Percentiles rank a stretch among this genome's conserved stretches.
phyloP scores from a whole-genome alignment of 768 basidiomycete genomes.

The Neoboletus magnificus region DNA sequence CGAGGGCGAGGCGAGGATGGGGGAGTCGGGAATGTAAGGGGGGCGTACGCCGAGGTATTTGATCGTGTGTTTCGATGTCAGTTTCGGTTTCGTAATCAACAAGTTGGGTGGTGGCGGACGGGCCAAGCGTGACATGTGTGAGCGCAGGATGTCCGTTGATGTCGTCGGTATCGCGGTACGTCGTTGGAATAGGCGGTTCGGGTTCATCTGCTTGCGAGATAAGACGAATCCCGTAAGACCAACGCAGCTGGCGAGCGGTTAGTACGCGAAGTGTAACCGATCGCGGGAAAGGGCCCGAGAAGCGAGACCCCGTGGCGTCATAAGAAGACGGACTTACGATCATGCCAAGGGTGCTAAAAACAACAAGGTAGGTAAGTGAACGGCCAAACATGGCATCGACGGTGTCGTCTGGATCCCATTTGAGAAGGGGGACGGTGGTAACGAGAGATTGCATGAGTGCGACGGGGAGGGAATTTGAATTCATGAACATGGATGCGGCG shows the following conservation, averaged over 20 bases:
- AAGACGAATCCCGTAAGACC: slow-evolving; percentile 89
- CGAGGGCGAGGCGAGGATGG: background rate
- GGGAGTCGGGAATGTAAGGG: background rate
- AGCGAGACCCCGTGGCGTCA: background rate
- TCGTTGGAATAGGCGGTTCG: background rate
- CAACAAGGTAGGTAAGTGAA: slow-evolving; percentile 82
- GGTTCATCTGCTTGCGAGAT: slow-evolving; percentile 50
- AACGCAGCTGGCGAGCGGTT: slow-evolving; percentile 60
- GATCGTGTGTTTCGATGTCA: background rate
- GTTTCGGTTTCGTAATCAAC: slow-evolving; percentile 9
- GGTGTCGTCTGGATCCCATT: slow-evolving; percentile 79
- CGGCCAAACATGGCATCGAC: slow-evolving; percentile 88
- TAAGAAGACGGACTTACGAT: slow-evolving; percentile 53
- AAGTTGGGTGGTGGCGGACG: background rate
- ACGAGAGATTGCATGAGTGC: slow-evolving; percentile 92
- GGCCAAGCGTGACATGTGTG: background rate
- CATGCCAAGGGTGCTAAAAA: slow-evolving; percentile 96
- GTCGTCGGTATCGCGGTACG: slow-evolving; percentile 11
- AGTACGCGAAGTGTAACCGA: background rate
- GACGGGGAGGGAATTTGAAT: slow-evolving; percentile 92
- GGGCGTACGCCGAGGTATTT: background rate
- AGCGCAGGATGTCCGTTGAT: background rate
- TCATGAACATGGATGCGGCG: slow-evolving; percentile 88
- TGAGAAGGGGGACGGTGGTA: slow-evolving; percentile 74
- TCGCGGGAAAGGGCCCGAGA: background rate